Conservation (phyloP, 805 yeast genomes). For the Kurtzmaniella fragi region DNA sequence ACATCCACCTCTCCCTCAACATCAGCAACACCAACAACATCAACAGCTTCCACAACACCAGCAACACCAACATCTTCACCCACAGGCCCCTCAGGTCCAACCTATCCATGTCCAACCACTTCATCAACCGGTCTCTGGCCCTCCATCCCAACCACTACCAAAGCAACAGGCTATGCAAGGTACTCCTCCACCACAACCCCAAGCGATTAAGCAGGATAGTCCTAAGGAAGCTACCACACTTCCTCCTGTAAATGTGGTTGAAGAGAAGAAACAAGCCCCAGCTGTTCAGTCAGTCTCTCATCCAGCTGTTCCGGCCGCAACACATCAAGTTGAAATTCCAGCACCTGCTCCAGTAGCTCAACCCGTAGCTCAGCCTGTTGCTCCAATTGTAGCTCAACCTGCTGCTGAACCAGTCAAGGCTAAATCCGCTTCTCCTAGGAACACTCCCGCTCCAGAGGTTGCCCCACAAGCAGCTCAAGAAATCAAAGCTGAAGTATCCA, state of each 20-base stretch:
- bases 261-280: conserved; percentile 4
- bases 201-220: conserved; percentile 1
- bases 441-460: background rate
- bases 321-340: conserved; percentile 6
- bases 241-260: conserved; percentile 1
- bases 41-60: conserved; percentile 4
- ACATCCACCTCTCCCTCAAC: conserved; percentile 2
- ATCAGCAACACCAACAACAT: conserved; percentile 1
- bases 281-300: conserved; percentile 5
- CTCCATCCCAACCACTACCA: conserved; percentile 4
- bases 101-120: conserved; percentile 2
- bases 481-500: background rate
- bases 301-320: conserved; percentile 6
- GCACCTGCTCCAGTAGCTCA: conserved; percentile 6
- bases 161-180: background rate
- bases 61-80: conserved; percentile 4
- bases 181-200: conserved; percentile 4
- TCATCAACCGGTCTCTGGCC: too few species aligned
- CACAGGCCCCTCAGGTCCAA: conserved; percentile 2
- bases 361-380: conserved; percentile 3
- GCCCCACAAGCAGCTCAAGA: background rate
- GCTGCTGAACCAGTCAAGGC: background rate
- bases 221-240: conserved; percentile 2
- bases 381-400: background rate
- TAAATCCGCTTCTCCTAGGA: background rate